Conservation (phyloP, 2,329 filamentous ascomycete species). For the Aspergillus sclerotialis region DNA sequence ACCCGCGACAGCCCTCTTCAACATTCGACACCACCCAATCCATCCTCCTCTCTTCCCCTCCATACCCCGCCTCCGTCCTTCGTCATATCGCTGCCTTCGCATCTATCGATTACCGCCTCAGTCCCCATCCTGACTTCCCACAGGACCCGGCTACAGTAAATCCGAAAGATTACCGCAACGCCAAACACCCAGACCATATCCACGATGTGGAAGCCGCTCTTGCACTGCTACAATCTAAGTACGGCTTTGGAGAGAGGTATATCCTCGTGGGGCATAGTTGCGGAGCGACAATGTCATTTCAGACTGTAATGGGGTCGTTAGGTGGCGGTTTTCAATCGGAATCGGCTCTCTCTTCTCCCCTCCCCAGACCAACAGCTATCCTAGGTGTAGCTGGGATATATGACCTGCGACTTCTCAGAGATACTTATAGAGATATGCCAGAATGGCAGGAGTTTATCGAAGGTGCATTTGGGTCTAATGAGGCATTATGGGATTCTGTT, state of each 20-base stretch:
- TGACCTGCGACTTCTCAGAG: constrained; percentile 31
- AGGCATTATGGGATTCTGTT: constrained; percentile 30
- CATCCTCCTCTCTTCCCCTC: constrained; percentile 23
- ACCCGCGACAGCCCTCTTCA: constrained; percentile 32
- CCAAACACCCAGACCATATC: constrained; percentile 41
- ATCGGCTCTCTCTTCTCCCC: neutral
- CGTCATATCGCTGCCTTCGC: constrained; percentile 34
- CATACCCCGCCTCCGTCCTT: constrained; percentile 6
- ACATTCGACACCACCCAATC: constrained; percentile 30
- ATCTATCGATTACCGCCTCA: constrained; percentile 42
- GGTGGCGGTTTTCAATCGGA: constrained; percentile 9
- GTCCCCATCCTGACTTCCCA: constrained; percentile 33
- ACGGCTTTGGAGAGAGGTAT: constrained; percentile 32
- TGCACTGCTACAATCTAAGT: constrained; percentile 33
- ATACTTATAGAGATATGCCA: constrained; percentile 22
- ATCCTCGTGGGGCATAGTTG: constrained; percentile 42
- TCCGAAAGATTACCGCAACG: constrained; percentile 24
- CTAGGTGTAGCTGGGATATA: constrained; percentile 41
- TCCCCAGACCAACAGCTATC: constrained; percentile 29
- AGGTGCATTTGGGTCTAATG: constrained; percentile 36
- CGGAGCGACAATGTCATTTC: constrained; percentile 41
- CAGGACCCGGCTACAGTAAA: constrained; percentile 25
- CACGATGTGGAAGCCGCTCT: constrained; percentile 35
- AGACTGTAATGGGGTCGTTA: constrained; percentile 32
- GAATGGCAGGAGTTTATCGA: constrained; percentile 35